Conservation (phyloP, 192 early-diverging fungal genomes). For the Chytriomyces hyalinus region DNA sequence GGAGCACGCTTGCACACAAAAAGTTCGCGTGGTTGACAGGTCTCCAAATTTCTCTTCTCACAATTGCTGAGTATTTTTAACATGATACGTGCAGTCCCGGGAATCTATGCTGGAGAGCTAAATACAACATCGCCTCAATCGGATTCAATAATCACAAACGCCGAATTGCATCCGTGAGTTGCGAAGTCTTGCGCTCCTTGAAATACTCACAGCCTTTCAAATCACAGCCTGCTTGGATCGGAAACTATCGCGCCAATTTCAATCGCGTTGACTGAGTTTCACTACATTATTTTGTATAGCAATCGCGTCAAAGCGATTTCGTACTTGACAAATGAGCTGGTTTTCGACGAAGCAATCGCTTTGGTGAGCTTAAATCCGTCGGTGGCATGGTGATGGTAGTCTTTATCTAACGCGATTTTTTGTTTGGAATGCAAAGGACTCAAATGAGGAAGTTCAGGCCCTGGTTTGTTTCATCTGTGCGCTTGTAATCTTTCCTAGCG, state of each 20-base stretch:
- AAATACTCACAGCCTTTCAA: conserved; percentile 1
- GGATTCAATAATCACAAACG: conserved; percentile 83
- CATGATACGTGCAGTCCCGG: conserved; percentile 59
- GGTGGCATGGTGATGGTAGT: too few relatives aligned
- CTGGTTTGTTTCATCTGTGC: conserved; percentile 10
- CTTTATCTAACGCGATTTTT: too few relatives aligned
- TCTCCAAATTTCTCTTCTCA: conserved; percentile 20
- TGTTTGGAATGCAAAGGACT: conserved; percentile 7
- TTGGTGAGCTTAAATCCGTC: conserved; percentile 46
- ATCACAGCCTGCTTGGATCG: conserved; percentile 33
- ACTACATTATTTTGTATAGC: conserved; percentile 84
- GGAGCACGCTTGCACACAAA: conserved; percentile 69
- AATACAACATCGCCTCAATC: conserved; percentile 74
- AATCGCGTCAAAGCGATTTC: conserved; percentile 78
- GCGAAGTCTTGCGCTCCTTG: background rate
- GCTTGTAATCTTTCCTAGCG: background rate
- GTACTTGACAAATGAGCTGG: conserved; percentile 79
- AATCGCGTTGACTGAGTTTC: conserved; percentile 86
- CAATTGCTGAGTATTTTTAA: background rate
- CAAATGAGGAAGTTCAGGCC: conserved; percentile 4
- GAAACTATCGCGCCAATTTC: conserved; percentile 68
- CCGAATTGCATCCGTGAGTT: conserved; percentile 80
- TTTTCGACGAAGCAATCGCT: conserved; percentile 80
- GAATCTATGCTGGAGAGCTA: conserved; percentile 85
- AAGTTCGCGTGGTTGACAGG: conserved; percentile 92